Conservation (phyloP, 495 filamentous ascomycete genomes). For the Umbilicaria muhlenbergii region DNA sequence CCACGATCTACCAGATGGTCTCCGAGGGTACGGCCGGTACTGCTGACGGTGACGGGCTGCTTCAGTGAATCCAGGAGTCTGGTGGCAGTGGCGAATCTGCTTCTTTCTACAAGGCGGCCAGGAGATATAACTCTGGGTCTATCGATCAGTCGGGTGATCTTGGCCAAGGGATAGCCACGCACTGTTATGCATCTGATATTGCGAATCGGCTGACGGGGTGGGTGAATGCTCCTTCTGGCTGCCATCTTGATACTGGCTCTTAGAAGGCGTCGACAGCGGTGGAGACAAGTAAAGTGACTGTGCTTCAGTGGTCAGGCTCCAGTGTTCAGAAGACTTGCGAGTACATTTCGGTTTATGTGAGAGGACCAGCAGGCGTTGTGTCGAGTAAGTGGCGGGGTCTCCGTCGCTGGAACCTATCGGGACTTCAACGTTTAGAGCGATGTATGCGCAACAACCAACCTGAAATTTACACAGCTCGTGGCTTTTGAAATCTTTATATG, state of each 20-base stretch:
- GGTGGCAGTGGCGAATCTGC: conserved; percentile 16
- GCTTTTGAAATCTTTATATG: too few relatives aligned
- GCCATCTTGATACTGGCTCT: conserved; percentile 5
- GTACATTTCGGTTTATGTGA: too few relatives aligned
- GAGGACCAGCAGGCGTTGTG: too few relatives aligned
- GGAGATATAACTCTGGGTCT: conserved; percentile 43
- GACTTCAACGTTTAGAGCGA: too few relatives aligned
- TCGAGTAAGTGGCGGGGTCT: too few relatives aligned
- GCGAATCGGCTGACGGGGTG: conserved; percentile 41
- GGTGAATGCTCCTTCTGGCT: conserved; percentile 11
- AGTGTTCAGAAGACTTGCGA: too few relatives aligned
- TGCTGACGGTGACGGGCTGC: conserved; percentile 25
- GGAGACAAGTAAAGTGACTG: too few relatives aligned
- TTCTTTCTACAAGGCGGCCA: conserved; percentile 34
- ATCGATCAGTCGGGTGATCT: conserved; percentile 29
- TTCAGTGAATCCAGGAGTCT: conserved; percentile 18
- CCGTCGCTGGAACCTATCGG: too few relatives aligned
- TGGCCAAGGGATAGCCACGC: conserved; percentile 32
- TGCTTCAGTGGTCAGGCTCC: too few relatives aligned
- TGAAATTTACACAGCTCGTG: too few relatives aligned
- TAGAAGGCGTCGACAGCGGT: too few relatives aligned
- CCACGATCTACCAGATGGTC: conserved; percentile 32
- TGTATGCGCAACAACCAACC: too few relatives aligned
- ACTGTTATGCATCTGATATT: conserved; percentile 41
- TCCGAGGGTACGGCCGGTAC: conserved; percentile 27